Evolutionary conservation across 495 filamentous ascomycete species (phyloP), one percentile per base, ranked within the genome.

Genomic region (Aspergillus egyptiacus): DNA sequence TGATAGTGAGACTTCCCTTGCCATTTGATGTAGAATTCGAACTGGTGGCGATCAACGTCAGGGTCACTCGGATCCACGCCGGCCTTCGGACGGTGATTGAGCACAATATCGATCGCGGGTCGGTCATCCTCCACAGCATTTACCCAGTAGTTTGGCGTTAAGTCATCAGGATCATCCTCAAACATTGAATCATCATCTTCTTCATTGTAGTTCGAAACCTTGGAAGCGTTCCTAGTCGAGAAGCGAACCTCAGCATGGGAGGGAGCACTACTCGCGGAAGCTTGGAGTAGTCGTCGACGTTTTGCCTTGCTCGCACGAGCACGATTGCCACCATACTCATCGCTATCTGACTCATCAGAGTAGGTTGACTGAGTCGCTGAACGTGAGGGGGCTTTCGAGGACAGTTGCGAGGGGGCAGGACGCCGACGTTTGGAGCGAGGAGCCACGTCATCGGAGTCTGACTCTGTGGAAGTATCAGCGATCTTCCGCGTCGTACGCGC

Each of bases 21-120:
- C 93, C 93, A 99, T 74, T 99, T 99, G 57, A 99, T 91, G 61
- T 84, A 89, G 63, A 88, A 98, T 50, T 95, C 86, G 53, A 89
- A 96, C 57, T 96, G 86, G 45, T 89, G 79, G 52, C 86, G 86
- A 17, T 75, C 77, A 31, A 79, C 52, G 44, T 82, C 72, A n/a
- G 65, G 59, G 17, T 75, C 69, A 20, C 68, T 64, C 24, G 80
- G 66, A 68, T 82, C 74, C 20, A 77, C 72, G 36, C 76, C 89
- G 28, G 87, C 84, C 62, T 82, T 87, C 9, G 84, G 66, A 27
- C 87, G 79, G 62, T 96, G 89, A 53, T 95, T 86, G 36, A 97
- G 77, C 41, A 97, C 84, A 38, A 85, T 77, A 55, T 99, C 94
- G 53, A 99, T 89, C 39, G 86, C 90, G 27, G 85, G 85, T 13